Base-by-base conservation (phyloP, 169 alveolate genomes). In the Plasmodium blacklocki region DNA sequence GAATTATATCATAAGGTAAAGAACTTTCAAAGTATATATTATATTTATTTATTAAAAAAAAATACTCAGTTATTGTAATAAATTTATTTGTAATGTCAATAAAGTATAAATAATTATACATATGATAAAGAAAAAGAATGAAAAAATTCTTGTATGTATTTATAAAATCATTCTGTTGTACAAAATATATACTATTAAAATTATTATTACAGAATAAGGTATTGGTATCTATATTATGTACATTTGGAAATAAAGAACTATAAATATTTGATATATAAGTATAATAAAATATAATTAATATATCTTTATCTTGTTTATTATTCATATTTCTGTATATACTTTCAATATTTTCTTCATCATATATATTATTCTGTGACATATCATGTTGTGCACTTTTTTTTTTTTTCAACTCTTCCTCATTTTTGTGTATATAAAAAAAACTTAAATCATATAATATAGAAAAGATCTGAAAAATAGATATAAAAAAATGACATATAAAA, bases 221-320 rank as follows among this genome's bases (percentile, higher is more conserved):
- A n/a, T 66, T 64, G 2, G 78, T 78, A 4, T 78, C 70, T 64
- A 78, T 78, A 43, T 78, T 50, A 15, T 78, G 49, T 66, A 78
- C 23, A 18, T 8, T 43, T 14, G 75, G 19, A 58, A 43, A 78
- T 39, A 78, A 50, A 3, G 49, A 21, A 8, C 43, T 52, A 23
- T 78, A 78, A 2, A 78, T 58, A 9, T 66, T 11, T 7, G 89
- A 49, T 8, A 58, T 54, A 59, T 78, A 78, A n/a, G 15, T 32
- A 23, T 52, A 78, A 45, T 66, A 78, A 23, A 64, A 52, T 15
- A 58, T n/a, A 2, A 66, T 66, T 26, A 64, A 50, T 45, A 18
- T n/a, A 3, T 45, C 3, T 12, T 45, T 9, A 14, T 50, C 70
- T 1, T 1, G 7, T 1, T 50, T 18, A 4, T 32, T 58, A 11